A percentile compares a stretch with the other conserved stretches of the same genome.
phyloP scores from a whole-genome alignment of 2,329 filamentous ascomycete genomes.

The Ustulina deusta region DNA sequence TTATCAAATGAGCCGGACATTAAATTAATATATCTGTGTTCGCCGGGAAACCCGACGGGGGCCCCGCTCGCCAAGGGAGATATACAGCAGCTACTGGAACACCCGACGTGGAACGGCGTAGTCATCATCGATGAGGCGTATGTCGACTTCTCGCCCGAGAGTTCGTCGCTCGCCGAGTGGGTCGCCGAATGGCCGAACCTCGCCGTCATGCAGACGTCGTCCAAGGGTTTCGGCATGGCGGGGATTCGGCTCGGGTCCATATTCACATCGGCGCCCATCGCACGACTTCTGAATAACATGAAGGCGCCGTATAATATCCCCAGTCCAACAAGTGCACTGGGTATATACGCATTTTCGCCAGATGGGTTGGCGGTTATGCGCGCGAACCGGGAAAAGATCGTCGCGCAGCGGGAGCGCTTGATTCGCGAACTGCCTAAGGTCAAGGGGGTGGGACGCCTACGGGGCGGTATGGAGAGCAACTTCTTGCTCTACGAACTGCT shows the following conservation, averaged over 20 bases:
- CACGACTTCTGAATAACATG: conserved; percentile 84
- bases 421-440: conserved; percentile 79
- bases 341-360: conserved; percentile 75
- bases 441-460: conserved; percentile 81
- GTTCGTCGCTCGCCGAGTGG: conserved; percentile 88
- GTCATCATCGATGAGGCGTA: conserved; percentile 97
- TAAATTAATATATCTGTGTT: conserved; percentile 93
- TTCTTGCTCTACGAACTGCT: conserved; percentile 93
- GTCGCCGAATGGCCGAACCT: conserved; percentile 93
- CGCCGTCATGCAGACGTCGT: conserved; percentile 98
- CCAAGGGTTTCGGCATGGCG: conserved; percentile 95
- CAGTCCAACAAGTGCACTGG: conserved; percentile 86
- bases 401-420: conserved; percentile 82
- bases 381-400: conserved; percentile 74
- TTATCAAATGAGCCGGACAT: conserved; percentile 73
- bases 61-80: conserved; percentile 80
- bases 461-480: conserved; percentile 85
- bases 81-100: conserved; percentile 78
- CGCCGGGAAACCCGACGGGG: conserved; percentile 93
- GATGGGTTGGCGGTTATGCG: conserved; percentile 80
- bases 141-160: conserved; percentile 87
- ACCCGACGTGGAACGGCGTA: conserved; percentile 94
- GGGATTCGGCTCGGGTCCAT: conserved; percentile 91
- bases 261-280: conserved; percentile 81
- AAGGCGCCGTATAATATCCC: conserved; percentile 98